These are phyloP conservation scores for Trichoderma virens DNA, from an alignment of 495 filamentous ascomycete genomes.

Conservation along the genomic window DNA sequence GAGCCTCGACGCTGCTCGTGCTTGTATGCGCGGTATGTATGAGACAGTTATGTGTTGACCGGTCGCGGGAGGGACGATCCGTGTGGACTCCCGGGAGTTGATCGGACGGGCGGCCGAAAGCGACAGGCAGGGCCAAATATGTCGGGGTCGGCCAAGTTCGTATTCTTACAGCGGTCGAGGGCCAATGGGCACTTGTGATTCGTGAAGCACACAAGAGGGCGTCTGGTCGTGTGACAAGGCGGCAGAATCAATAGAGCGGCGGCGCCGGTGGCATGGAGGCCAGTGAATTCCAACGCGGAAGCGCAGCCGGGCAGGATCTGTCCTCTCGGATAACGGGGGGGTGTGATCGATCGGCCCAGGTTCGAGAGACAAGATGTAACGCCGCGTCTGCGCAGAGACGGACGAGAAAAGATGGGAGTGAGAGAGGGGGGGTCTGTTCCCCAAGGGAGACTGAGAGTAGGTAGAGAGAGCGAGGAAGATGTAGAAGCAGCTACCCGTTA, in stretches of 20 bases:
- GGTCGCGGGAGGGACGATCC: constrained; percentile 1
- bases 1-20: not conserved
- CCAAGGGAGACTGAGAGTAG: not conserved
- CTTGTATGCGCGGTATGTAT: not conserved
- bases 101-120: not conserved
- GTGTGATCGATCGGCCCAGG: constrained; percentile 7
- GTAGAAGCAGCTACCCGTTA: not conserved
- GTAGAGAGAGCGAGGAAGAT: not conserved
- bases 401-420: not conserved
- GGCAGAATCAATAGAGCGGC: not conserved
- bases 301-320: not conserved
- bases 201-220: not conserved
- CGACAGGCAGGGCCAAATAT: not conserved
- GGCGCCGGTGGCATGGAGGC: constrained; percentile 6
- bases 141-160: constrained; percentile 1
- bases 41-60: not conserved
- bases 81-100: not conserved
- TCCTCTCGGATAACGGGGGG: not conserved
- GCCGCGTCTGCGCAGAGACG: constrained; percentile 1
- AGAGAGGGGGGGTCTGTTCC: not conserved
- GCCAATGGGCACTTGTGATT: not conserved
- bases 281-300: not conserved
- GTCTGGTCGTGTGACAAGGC: not conserved
- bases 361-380: not conserved
- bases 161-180: not conserved